Base-by-base conservation (phyloP, 345 rosid species). In the Heritiera littoralis region DNA sequence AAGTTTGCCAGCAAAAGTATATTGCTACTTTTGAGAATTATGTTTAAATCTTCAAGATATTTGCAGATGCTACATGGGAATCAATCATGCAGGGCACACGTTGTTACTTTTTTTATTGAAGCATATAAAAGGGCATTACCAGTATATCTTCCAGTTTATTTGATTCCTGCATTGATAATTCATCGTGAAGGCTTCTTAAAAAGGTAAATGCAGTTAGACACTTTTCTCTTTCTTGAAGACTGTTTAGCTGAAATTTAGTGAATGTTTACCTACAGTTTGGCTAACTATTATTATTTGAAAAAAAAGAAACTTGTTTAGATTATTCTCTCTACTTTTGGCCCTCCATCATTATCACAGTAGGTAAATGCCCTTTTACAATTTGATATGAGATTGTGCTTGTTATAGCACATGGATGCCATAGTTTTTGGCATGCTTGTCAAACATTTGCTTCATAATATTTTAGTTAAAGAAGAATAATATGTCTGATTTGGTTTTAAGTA, bases 51-150 rank as follows among this genome's bases (percentile, higher is more conserved):
- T 48, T 80, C 30, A 77, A 78, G 52, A 76, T 80, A 81, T 65
- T 52, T 85, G 90, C 94, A 95, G 99, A 90, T 95, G 8, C 60
- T 95, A 76, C 99, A 95, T 79, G 98, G 94, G 81, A 89, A 90
- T 76, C 95, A 91, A 66, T 88, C 96, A 65, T 95, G 98, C 85
- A 54, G 80, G 67, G 85, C 63, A 70, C 99, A 95, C 78, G 81
- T 82, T 66, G 46, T 83, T 66, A 86, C 97, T 51, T 95, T 92
- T 83, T 81, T 95, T 68, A 59, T 89, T 85, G 83, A 95, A 89
- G 96, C 97, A 70, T 93, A 92, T 84, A 88, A 83, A 87, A 90
- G 99, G 85, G 94, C 99, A 6, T 68, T 95, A 63, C 98, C 96
- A 7, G 96, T 95, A 10, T 95, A 95, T 84, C 87, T 95, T 75